A percentile compares a stretch with the other conserved stretches of the same genome.
phyloP scores from a whole-genome alignment of 2,329 filamentous ascomycete species.

The Apiospora aurea region DNA sequence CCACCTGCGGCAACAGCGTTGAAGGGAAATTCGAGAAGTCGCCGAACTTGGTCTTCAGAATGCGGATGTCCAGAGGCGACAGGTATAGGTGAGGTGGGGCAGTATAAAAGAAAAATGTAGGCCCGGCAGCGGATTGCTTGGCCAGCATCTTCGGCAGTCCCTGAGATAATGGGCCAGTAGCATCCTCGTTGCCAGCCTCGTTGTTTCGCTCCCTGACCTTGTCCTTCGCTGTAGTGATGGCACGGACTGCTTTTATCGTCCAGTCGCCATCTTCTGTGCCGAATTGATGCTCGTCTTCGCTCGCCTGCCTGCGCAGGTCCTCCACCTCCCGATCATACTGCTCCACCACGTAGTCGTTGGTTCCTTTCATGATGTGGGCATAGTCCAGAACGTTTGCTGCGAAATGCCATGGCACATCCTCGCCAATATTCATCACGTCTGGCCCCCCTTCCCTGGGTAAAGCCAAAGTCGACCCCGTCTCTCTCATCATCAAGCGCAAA shows the following conservation, averaged over 20 bases:
- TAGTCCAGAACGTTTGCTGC: slow-evolving; percentile 95
- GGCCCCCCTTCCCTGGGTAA: slow-evolving; percentile 81
- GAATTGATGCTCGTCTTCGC: slow-evolving; percentile 90
- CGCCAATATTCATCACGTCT: slow-evolving; percentile 70
- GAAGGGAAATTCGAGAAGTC: slow-evolving; percentile 84
- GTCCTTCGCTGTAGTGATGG: slow-evolving; percentile 78
- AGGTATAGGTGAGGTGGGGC: slow-evolving; percentile 88
- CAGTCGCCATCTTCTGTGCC: slow-evolving; percentile 88
- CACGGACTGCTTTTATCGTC: slow-evolving; percentile 82
- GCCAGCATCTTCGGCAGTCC: slow-evolving; percentile 25
- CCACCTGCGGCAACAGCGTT: slow-evolving; percentile 84
- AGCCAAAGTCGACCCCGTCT: slow-evolving; percentile 82
- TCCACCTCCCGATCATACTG: slow-evolving; percentile 83
- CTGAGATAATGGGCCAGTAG: not conserved
- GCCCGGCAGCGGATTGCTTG: slow-evolving; percentile 45
- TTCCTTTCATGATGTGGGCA: slow-evolving; percentile 93
- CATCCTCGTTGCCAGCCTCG: slow-evolving; percentile 34
- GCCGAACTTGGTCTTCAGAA: slow-evolving; percentile 88
- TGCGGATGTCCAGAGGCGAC: slow-evolving; percentile 89
- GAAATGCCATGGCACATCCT: slow-evolving; percentile 94
- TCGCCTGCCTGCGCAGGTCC: slow-evolving; percentile 77
- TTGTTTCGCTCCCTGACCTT: slow-evolving; percentile 61
- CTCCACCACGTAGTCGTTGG: slow-evolving; percentile 82
- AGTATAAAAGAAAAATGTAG: slow-evolving; percentile 85
- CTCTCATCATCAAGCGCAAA: slow-evolving; percentile 82